Conservation (phyloP, 1,284 basidiomycete species). For the Ceratobasidium sp. region DNA sequence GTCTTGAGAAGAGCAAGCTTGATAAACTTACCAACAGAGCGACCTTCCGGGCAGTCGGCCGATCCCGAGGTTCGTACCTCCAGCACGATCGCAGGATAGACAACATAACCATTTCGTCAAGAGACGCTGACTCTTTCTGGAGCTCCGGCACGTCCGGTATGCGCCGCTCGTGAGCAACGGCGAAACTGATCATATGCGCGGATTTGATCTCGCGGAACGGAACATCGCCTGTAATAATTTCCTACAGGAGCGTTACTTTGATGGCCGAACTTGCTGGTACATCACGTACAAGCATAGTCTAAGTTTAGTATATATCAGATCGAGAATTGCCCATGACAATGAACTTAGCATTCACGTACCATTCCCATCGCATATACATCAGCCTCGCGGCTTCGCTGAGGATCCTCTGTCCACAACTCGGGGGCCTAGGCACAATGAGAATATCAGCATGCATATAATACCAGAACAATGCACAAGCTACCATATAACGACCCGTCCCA, state of each 20-base stretch:
- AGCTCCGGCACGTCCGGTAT: slow-evolving; percentile 1
- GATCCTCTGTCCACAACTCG: background rate
- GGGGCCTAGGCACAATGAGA: background rate
- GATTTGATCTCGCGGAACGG: background rate
- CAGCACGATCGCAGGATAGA: background rate
- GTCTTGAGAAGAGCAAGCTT: too few relatives aligned
- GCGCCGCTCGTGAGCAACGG: background rate
- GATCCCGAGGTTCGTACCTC: background rate
- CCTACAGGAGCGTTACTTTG: background rate
- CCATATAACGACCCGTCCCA: slow-evolving; percentile 1
- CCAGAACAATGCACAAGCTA: background rate
- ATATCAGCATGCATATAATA: background rate
- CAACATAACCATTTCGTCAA: background rate
- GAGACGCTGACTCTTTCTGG: background rate
- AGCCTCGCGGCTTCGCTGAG: background rate
- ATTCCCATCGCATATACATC: slow-evolving; percentile 3
- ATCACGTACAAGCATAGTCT: slow-evolving; percentile 5
- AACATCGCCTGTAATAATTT: background rate
- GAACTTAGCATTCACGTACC: background rate
- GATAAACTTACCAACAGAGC: background rate
- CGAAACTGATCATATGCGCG: background rate
- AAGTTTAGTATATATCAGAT: background rate
- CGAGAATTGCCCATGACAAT: too few relatives aligned
- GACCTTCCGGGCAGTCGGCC: background rate
- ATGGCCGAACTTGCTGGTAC: too few relatives aligned